Conservation (phyloP, 169 alveolate genomes). For the Cryptosporidium viatorum region DNA sequence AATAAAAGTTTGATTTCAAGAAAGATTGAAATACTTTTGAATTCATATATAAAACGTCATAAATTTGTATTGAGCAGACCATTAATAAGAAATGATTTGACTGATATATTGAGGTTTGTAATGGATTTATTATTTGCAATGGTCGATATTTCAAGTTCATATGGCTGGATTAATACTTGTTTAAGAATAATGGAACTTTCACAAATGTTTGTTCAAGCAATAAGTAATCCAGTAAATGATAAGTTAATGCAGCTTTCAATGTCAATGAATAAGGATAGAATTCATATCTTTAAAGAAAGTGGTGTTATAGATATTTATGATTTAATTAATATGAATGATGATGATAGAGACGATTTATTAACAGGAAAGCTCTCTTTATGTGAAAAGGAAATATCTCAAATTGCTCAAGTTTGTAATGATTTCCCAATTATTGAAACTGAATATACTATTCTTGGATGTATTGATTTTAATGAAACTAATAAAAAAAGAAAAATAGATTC, state of each 20-base stretch:
- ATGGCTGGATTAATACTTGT: constrained; percentile 95
- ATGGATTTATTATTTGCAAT: constrained; percentile 93
- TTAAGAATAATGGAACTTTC: constrained; percentile 95
- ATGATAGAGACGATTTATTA: constrained; percentile 89
- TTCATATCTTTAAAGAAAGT: constrained; percentile 61
- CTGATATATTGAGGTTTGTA: constrained; percentile 81
- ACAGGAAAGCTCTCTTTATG: constrained; percentile 75
- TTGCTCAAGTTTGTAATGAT: constrained; percentile 90
- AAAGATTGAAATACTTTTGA: constrained; percentile 20
- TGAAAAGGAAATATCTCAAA: constrained; percentile 85
- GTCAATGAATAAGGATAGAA: constrained; percentile 6
- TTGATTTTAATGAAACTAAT: constrained; percentile 41
- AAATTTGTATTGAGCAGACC: constrained; percentile 4
- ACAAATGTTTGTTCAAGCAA: constrained; percentile 97
- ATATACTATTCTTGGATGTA: constrained; percentile 73
- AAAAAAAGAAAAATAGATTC: constrained; percentile 76
- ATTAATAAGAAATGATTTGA: constrained; percentile 56
- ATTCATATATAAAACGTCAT: constrained; percentile 41
- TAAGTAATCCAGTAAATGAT: constrained; percentile 89
- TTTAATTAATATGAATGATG: constrained; percentile 96
- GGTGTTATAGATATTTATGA: constrained; percentile 93
- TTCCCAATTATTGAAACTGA: constrained; percentile 89
- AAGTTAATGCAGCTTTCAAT: constrained; percentile 81
- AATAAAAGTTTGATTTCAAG: not conserved
- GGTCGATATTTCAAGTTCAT: constrained; percentile 97